phyloP scores from a whole-genome alignment of 1,284 basidiomycete genomes.

The Mixia osmundae region DNA sequence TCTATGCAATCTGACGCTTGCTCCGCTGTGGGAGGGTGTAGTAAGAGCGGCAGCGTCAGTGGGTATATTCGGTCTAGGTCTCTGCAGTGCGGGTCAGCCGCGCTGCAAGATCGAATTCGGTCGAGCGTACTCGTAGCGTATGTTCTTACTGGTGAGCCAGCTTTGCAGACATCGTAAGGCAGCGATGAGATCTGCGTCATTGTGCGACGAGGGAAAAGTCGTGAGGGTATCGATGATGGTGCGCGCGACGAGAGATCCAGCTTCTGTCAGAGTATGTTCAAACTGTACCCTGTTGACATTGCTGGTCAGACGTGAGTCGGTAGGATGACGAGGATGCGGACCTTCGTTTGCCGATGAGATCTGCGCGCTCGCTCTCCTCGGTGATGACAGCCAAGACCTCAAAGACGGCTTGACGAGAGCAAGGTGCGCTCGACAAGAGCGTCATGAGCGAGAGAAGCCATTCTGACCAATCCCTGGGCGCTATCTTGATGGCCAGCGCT shows the following conservation, averaged over 20 bases:
- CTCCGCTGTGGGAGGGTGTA: no score
- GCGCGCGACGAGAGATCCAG: slow-evolving; percentile 2
- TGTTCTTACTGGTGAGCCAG: slow-evolving; percentile 5
- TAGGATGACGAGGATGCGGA: no score
- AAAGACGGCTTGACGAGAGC: slow-evolving; percentile 10
- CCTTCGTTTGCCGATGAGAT: slow-evolving; percentile 14
- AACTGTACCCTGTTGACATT: slow-evolving; percentile 9
- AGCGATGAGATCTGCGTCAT: slow-evolving; percentile 11
- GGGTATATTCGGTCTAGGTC: no score
- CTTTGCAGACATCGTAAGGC: slow-evolving; percentile 6
- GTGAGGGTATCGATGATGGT: slow-evolving; percentile 12
- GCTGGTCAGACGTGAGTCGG: no score
- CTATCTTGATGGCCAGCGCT: slow-evolving; percentile 5
- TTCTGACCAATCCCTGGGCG: slow-evolving; percentile 11
- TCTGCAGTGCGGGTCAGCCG: no score
- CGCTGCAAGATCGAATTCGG: no score
- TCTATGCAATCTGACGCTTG: slow-evolving; percentile 13
- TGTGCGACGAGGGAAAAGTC: slow-evolving; percentile 10
- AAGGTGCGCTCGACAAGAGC: slow-evolving; percentile 11
- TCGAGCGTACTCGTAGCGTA: slow-evolving; percentile 5
- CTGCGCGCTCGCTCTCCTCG: slow-evolving; percentile 17
- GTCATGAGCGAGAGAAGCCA: slow-evolving; percentile 17
- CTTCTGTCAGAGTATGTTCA: slow-evolving; percentile 9
- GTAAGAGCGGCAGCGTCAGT: no score
- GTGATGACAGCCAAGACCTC: slow-evolving; percentile 15